Evolutionary conservation across 441 rosid genomes (phyloP).

Genomic region (California macrophylla): DNA sequence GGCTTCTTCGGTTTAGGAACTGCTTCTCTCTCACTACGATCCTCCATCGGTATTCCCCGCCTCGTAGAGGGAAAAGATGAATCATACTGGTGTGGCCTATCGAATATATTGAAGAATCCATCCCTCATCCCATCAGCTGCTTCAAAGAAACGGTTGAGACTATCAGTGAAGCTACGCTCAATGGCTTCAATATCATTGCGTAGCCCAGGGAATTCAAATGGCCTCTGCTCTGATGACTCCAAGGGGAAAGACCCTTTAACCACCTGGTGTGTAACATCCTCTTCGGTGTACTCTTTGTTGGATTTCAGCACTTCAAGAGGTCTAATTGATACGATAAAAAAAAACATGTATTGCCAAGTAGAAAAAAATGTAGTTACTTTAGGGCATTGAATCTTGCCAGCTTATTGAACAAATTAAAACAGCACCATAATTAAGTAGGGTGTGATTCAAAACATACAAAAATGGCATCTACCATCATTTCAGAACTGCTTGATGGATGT

Average conservation of each 20-base stretch:
- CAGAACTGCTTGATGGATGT: too few species aligned
- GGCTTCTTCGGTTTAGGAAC: constrained; percentile 21
- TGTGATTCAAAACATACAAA: too few species aligned
- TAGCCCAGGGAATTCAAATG: constrained; percentile 61
- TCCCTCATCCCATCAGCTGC: constrained; percentile 62
- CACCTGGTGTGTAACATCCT: constrained; percentile 50
- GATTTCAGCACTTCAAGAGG: constrained; percentile 59
- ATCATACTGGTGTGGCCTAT: constrained; percentile 18
- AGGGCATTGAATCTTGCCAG: neutral
- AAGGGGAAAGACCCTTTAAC: constrained; percentile 25
- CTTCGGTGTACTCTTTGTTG: constrained; percentile 65
- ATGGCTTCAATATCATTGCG: constrained; percentile 55
- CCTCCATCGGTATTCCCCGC: constrained; percentile 43
- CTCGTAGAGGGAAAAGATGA: constrained; percentile 28
- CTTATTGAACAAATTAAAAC: too few species aligned
- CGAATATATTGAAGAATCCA: constrained; percentile 42
- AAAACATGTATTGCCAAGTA: neutral
- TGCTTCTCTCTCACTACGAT: constrained; percentile 24
- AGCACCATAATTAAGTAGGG: too few species aligned
- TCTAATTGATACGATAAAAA: constrained; percentile 29
- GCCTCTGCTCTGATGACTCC: constrained; percentile 28
- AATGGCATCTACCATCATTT: too few species aligned
- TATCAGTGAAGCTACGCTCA: constrained; percentile 46
- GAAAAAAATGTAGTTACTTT: neutral
- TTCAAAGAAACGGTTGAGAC: constrained; percentile 44